A percentile compares a stretch with the other conserved stretches of the same genome.
These are phyloP conservation scores for Nothophytophthora sp. DNA, from an alignment of 352 stramenopile genomes.

Conservation along the genomic window DNA sequence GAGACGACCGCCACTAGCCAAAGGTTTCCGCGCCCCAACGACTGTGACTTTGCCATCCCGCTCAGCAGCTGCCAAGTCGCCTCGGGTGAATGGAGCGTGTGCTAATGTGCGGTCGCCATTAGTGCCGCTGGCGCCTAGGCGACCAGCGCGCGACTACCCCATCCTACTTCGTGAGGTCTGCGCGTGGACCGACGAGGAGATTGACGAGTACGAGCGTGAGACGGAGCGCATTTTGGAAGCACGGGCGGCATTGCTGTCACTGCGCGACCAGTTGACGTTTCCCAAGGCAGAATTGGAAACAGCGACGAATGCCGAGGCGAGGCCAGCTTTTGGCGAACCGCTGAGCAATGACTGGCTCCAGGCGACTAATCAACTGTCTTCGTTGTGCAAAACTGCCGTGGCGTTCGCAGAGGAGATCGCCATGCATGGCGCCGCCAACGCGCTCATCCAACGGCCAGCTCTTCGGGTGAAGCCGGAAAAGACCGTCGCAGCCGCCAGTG, in stretches of 20 bases:
- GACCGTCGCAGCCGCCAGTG: background rate
- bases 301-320: background rate
- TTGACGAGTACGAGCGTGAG: conserved; percentile 42
- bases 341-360: conserved; percentile 15
- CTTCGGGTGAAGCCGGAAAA: conserved; percentile 15
- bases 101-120: background rate
- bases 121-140: background rate
- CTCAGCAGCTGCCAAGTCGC: background rate
- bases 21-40: background rate
- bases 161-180: conserved; percentile 36
- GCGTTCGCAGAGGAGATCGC: conserved; percentile 41
- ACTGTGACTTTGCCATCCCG: background rate
- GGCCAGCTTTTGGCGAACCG: conserved; percentile 1
- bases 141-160: background rate
- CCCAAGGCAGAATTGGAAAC: conserved; percentile 6
- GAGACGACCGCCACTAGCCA: no score
- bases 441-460: conserved; percentile 45
- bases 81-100: background rate
- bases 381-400: conserved; percentile 19
- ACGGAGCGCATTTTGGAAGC: conserved; percentile 48
- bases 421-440: conserved; percentile 39
- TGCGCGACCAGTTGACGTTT: conserved; percentile 30
- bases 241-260: conserved; percentile 25
- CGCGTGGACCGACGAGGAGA: conserved; percentile 50
- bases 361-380: conserved; percentile 12